Base-by-base conservation (phyloP, 805 yeast genomes). In the Yarrowia sp. region DNA sequence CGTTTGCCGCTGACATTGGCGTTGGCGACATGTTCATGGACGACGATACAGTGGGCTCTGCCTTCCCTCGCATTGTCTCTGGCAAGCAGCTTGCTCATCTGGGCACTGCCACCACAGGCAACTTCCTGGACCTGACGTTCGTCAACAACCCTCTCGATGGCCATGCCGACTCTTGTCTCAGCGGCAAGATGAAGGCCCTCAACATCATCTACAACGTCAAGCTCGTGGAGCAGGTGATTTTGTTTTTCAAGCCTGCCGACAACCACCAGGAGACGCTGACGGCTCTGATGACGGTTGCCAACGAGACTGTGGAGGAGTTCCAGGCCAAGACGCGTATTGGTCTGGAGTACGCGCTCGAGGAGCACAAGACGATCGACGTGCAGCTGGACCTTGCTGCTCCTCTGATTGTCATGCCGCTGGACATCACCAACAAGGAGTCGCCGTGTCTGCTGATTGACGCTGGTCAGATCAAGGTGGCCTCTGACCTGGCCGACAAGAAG, bases 341-440 rank as follows among this genome's bases (percentile, higher is more conserved):
- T 0, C 79, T 94, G 19, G 96, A 93, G 74, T 91, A 94, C 66
- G 94, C 97, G 0, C 79, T 96, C 67, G 96, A 91, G 65, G 97
- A 93, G 68, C 99, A 94, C 74, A 92, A 91, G 71, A 93, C 98
- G 0, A 74, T 91, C 63, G 86, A 91, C 69, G 82, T 91, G 24
- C 84, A 88, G 68, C 80, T 94, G 65, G 98, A 96, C 73, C 77
- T 96, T 44, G 97, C 92, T 70, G 96, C 98, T 0, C 99, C 99
- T 0, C 77, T 94, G 66, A 84, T 96, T 21, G 87, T 93, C 8
- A 68, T 94, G 16, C 99, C 99, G 0, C 77, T 90, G 31, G 89
- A 90, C 69, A 88, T 96, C 0, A 79, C 83, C 12, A 83, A 82
- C 65, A 85, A 90, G 84, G 79, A 86, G 39, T 85, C 97, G 0